A percentile compares a stretch with the other conserved stretches of the same genome.
phyloP scores from a whole-genome alignment of 2,329 filamentous ascomycete species.

The Phaeosphaeriaceae sp. region DNA sequence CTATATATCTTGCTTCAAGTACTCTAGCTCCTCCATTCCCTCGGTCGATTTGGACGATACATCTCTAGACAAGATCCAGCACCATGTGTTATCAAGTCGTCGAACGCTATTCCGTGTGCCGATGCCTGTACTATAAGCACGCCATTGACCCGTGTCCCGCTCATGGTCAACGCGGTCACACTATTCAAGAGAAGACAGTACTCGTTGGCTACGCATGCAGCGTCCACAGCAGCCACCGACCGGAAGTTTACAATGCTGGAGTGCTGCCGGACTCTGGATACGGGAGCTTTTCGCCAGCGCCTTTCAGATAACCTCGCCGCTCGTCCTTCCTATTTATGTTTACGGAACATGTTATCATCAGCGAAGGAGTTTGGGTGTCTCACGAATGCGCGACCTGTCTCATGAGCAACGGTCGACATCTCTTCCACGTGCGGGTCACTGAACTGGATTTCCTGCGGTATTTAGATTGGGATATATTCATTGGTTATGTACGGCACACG shows the following conservation, averaged over 20 bases:
- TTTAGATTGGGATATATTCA: constrained; percentile 12
- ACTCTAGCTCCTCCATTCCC: constrained; percentile 7
- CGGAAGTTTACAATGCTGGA: constrained; percentile 26
- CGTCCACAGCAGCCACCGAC: constrained; percentile 55
- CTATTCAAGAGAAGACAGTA: constrained; percentile 75
- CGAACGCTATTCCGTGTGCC: constrained; percentile 85
- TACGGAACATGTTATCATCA: constrained; percentile 1
- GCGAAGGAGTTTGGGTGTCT: constrained; percentile 6
- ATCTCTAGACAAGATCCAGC: background rate
- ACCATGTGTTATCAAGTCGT: constrained; percentile 86
- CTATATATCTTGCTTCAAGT: constrained; percentile 6
- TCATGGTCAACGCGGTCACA: constrained; percentile 76
- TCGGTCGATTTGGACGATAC: constrained; percentile 1
- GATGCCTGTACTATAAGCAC: constrained; percentile 87
- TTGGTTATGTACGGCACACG: constrained; percentile 11
- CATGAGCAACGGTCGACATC: background rate
- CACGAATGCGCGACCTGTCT: constrained; percentile 8
- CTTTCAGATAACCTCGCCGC: constrained; percentile 14
- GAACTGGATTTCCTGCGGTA: constrained; percentile 18
- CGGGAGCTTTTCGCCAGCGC: constrained; percentile 31
- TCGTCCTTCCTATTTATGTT: background rate
- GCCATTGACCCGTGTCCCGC: constrained; percentile 81
- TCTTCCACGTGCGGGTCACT: constrained; percentile 34
- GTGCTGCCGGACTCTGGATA: constrained; percentile 41
- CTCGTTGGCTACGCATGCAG: constrained; percentile 82